Evolutionary conservation across 805 yeast species (phyloP).

Genomic region (Tanozyma kutaoensis): DNA sequence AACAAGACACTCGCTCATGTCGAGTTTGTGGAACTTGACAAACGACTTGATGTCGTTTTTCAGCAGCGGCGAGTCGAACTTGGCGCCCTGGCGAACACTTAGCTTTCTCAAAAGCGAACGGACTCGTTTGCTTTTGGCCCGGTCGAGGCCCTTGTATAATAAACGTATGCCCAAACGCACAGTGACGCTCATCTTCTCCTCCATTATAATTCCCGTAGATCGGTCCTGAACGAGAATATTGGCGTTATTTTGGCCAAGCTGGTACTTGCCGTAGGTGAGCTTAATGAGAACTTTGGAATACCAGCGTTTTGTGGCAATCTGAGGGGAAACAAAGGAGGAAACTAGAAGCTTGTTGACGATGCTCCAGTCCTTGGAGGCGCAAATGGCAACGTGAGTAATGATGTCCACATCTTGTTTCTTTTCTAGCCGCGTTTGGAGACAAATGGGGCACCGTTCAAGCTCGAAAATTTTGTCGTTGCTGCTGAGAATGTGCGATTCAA

Average conservation of each 20-base stretch:
- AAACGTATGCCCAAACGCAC: conserved; percentile 81
- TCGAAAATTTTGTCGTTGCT: conserved; percentile 31
- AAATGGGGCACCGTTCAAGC: conserved; percentile 68
- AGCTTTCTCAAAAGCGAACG: conserved; percentile 48
- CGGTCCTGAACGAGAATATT: conserved; percentile 91
- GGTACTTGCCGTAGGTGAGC: conserved; percentile 78
- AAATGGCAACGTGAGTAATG: conserved; percentile 78
- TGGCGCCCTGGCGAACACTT: conserved; percentile 71
- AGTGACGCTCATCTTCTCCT: conserved; percentile 84
- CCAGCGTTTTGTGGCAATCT: conserved; percentile 82
- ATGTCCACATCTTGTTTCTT: conserved; percentile 50
- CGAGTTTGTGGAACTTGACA: conserved; percentile 70
- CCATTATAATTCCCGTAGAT: conserved; percentile 74
- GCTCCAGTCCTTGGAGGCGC: conserved; percentile 70
- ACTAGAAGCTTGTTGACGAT: conserved; percentile 49
- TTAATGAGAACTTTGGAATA: conserved; percentile 71
- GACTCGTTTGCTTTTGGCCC: conserved; percentile 45
- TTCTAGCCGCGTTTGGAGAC: conserved; percentile 45
- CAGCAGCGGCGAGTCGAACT: conserved; percentile 65
- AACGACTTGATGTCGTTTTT: conserved; percentile 59
- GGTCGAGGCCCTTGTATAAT: conserved; percentile 61
- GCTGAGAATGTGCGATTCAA: conserved; percentile 25
- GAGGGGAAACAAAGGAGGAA: conserved; percentile 63
- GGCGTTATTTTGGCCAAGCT: conserved; percentile 77
- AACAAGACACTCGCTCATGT: conserved; percentile 52